Evolutionary conservation across 257 asterid genomes (phyloP).

Genomic region (Cordia subcordata): DNA sequence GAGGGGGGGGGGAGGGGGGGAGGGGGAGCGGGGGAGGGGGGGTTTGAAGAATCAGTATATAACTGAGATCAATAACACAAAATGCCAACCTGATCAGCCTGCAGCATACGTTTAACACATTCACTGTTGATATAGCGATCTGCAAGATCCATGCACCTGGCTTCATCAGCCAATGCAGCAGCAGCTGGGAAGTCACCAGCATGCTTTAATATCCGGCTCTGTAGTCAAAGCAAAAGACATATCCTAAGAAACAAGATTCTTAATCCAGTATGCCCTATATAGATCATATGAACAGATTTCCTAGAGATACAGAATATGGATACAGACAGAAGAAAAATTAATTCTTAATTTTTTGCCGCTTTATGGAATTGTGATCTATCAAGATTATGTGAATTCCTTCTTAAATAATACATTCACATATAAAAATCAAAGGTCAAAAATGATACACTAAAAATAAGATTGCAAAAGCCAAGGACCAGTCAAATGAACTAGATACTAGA

Average conservation of each 20-base stretch:
- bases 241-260: not conserved
- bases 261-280: not conserved
- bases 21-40: no score
- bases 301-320: not conserved
- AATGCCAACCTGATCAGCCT: constrained; percentile 81
- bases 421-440: no score
- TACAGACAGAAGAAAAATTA: no score
- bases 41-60: not conserved
- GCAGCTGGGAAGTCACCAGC: constrained; percentile 90
- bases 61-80: not conserved
- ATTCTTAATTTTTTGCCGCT: no score
- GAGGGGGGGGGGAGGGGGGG: no score
- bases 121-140: constrained; percentile 96
- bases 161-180: constrained; percentile 97
- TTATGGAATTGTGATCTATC: no score
- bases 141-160: constrained; percentile 98
- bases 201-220: constrained; percentile 97
- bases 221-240: constrained; percentile 22
- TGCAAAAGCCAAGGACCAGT: no score
- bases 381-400: no score
- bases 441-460: no score
- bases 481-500: no score
- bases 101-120: constrained; percentile 97
- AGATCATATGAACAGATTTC: not conserved
- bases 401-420: no score